Conservation (phyloP, 1,284 basidiomycete species). For the Moniliophthora roreri region DNA sequence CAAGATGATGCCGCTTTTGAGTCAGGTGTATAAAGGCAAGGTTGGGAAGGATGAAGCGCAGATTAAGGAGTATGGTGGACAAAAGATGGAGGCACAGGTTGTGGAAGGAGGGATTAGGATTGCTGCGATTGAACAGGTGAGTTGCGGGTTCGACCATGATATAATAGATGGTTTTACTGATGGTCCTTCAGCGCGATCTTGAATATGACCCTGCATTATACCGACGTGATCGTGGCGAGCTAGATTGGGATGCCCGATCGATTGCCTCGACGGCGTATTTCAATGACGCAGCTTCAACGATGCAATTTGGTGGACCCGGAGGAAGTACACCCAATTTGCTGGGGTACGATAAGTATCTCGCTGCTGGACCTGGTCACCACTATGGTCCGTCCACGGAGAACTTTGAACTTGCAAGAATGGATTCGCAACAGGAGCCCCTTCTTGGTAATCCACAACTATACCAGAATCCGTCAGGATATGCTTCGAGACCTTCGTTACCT, state of each 20-base stretch:
- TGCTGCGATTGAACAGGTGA: conserved; percentile 71
- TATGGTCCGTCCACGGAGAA: conserved; percentile 34
- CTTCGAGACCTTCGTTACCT: conserved; percentile 33
- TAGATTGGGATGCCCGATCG: conserved; percentile 78
- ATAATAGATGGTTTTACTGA: conserved; percentile 8
- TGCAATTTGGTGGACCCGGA: conserved; percentile 40
- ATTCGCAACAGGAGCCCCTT: conserved; percentile 57
- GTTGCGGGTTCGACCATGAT: conserved; percentile 14
- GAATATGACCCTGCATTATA: conserved; percentile 77
- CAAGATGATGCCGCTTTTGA: conserved; percentile 76
- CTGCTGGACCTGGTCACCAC: conserved; percentile 33
- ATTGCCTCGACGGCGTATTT: conserved; percentile 61
- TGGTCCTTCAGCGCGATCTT: conserved; percentile 51
- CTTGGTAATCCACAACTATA: conserved; percentile 32
- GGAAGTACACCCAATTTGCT: conserved; percentile 33
- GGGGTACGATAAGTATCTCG: conserved; percentile 59
- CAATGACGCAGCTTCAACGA: conserved; percentile 36
- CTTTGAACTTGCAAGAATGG: conserved; percentile 58
- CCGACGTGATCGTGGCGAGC: conserved; percentile 73
- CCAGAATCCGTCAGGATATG: conserved; percentile 29
- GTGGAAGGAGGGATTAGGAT: conserved; percentile 76
- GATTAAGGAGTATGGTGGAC: conserved; percentile 73
- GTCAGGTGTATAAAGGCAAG: conserved; percentile 74
- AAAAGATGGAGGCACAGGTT: conserved; percentile 69
- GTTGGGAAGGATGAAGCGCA: conserved; percentile 62